Percentiles rank a stretch among this genome's conserved stretches.
These are phyloP conservation scores for Polyplosphaeria fusca DNA, from an alignment of 495 filamentous ascomycete genomes.

Conservation along the genomic window DNA sequence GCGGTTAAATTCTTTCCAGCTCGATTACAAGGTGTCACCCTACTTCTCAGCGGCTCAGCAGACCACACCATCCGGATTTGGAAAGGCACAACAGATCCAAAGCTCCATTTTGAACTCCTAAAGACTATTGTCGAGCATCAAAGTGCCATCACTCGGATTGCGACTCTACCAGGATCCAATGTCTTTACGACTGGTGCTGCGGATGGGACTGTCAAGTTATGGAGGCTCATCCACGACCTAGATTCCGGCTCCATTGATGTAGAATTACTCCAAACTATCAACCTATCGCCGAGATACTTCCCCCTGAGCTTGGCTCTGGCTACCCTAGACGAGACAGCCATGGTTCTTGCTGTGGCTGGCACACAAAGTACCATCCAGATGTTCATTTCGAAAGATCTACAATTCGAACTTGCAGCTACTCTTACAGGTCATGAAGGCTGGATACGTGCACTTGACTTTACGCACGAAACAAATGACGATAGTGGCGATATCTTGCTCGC, in stretches of 20 bases:
- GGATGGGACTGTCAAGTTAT: slow-evolving; percentile 79
- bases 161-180: slow-evolving; percentile 50
- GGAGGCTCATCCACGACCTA: slow-evolving; percentile 54
- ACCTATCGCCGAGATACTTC: slow-evolving; percentile 71
- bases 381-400: slow-evolving; percentile 55
- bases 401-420: slow-evolving; percentile 72
- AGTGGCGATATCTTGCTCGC: slow-evolving; percentile 74
- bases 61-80: slow-evolving; percentile 79
- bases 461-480: slow-evolving; percentile 54
- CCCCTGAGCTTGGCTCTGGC: slow-evolving; percentile 71
- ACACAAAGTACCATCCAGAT: slow-evolving; percentile 76
- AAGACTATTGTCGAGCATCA: slow-evolving; percentile 61
- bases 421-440: slow-evolving; percentile 92
- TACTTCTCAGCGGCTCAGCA: slow-evolving; percentile 75
- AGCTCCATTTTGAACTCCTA: slow-evolving; percentile 43
- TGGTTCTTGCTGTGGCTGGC: slow-evolving; percentile 76
- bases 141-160: slow-evolving; percentile 76
- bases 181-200: slow-evolving; percentile 72
- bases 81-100: slow-evolving; percentile 39
- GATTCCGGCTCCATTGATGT: slow-evolving; percentile 39
- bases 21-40: slow-evolving; percentile 45
- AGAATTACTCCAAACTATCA: slow-evolving; percentile 65
- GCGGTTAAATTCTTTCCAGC: slow-evolving; percentile 73
- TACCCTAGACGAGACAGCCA: slow-evolving; percentile 50
- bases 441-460: slow-evolving; percentile 81